Base-by-base conservation (phyloP, 768 basidiomycete species). In the Suillus brevipes region DNA sequence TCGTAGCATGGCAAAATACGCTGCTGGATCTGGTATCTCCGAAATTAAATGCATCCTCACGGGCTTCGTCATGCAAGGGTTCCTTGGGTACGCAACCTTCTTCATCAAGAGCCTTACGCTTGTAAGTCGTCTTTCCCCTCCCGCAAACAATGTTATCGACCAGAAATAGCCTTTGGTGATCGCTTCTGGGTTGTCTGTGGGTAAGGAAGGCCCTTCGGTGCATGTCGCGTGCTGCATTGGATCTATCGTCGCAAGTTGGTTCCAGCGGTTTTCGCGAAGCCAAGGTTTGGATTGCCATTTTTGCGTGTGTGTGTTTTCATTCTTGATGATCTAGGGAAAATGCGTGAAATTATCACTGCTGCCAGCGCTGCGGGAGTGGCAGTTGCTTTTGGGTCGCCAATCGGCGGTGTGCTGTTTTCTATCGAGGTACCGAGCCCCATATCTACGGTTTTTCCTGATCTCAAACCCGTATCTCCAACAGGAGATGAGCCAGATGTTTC, bases 401-500 rank as follows among this genome's bases (percentile, higher is more conserved):
- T 99, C 47, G 97, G 96, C 18, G 97, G 97, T 13, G 97, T 99
- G 1, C 75, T 99, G 23, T 99, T 99, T 73, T 97, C 97, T 18
- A 95, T 99, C 67, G 97, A 99, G 84, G 94, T 93, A 67, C 53
- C 31, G n/a, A 55, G 28, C 45, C 6, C 40, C 52, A 13, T 57
- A 62, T 43, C 25, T 57, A 23, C 7, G 5, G 36, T 45, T 57
- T n/a, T 52, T 23, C 20, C 6, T 23, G 12, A 66, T 31, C 49
- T 40, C 61, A 38, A 70, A 62, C 53, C 34, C 45, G 40, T 28
- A 9, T 43, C 36, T n/a, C 34, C 14, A 25, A 50, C 71, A 96
- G 94, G 97, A 99, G 87, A 99, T 99, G 97, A 97, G 94, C 77
- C 92, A 95, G 75, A 90, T 87, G 45, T 99, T 98, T 76, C 97